phyloP scores from a whole-genome alignment of 306 rosid genomes.

The Prinsepia uniflora region DNA sequence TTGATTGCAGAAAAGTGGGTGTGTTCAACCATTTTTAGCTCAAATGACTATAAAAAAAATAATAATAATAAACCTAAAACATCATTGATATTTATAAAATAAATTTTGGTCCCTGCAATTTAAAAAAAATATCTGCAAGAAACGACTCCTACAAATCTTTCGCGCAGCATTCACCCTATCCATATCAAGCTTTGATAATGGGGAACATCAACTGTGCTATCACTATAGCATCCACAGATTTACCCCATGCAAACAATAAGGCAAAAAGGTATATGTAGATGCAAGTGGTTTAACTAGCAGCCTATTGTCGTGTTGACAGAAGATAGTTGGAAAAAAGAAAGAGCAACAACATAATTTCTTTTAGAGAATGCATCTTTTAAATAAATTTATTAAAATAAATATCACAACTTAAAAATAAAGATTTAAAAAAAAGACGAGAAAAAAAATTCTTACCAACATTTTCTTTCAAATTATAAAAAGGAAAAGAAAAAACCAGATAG shows the following conservation, averaged over 20 bases:
- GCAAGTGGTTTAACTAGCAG: constrained; percentile 24
- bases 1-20: not conserved
- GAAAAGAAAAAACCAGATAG: not conserved
- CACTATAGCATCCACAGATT: constrained; percentile 22
- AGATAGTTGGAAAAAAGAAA: not conserved
- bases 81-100: not conserved
- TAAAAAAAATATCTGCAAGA: not conserved
- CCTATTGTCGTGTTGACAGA: not conserved
- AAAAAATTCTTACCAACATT: too few species aligned
- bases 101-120: not conserved
- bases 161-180: constrained; percentile 26
- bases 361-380: not conserved
- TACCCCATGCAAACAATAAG: constrained; percentile 2
- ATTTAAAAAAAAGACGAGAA: too few species aligned
- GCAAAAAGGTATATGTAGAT: constrained; percentile 24
- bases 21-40: not conserved
- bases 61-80: too few species aligned
- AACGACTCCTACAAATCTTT: not conserved
- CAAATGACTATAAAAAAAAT: not conserved
- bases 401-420: too few species aligned
- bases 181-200: constrained; percentile 18
- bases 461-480: too few species aligned
- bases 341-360: not conserved
- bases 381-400: not conserved
- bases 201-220: constrained; percentile 13